Base-by-base conservation (phyloP, 2,329 filamentous ascomycete species). In the Didymosphaeria variabile region DNA sequence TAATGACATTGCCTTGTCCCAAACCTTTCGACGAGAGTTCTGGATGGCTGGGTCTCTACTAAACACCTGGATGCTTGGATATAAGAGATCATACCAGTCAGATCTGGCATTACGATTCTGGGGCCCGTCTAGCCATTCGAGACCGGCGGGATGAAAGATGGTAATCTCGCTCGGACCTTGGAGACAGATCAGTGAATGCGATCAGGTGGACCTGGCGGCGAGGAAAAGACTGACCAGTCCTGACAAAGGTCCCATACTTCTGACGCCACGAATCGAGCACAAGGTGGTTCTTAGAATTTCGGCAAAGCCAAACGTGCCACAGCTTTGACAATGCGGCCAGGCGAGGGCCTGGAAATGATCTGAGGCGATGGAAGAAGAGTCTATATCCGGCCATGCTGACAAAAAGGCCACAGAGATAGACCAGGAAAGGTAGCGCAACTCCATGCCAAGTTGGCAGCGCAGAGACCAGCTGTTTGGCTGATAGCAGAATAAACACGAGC, bases 151-250 rank as follows among this genome's bases (percentile, higher is more conserved):
- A 58, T 65, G 62, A 46, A 62, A 60, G 19, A 65, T 63, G 26
- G 60, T 60, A 32, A 65, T 60, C 34, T 65, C 62, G 42, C 44
- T 62, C 29, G 62, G 62, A 31, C 62, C 62, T 65, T 17, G 32
- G 1, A 34, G 19, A 29, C 6, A n/a, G 42, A 52, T 60, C 29
- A 56, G 42, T 44, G 32, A 13, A 31, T 31, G 32, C 42, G 45
- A 29, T 40, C 26, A 47, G 17, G 55, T 46, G 45, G 19, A 49
- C 12, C 45, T 26, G 45, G 45, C 23, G 45, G 45, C 45, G 12
- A 49, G 45, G 21, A 49, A 49, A 49, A 58, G 36, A 50, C 59
- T 40, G 5, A 62, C 60, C 60, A 12, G 60, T 62, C 40, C 60
- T 40, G 23, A 62, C 60, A 47, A 62, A 53, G 3, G 29, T 44